These are phyloP conservation scores for Leishmania major DNA, from an alignment of 208 protist species.

Conservation along the genomic window DNA sequence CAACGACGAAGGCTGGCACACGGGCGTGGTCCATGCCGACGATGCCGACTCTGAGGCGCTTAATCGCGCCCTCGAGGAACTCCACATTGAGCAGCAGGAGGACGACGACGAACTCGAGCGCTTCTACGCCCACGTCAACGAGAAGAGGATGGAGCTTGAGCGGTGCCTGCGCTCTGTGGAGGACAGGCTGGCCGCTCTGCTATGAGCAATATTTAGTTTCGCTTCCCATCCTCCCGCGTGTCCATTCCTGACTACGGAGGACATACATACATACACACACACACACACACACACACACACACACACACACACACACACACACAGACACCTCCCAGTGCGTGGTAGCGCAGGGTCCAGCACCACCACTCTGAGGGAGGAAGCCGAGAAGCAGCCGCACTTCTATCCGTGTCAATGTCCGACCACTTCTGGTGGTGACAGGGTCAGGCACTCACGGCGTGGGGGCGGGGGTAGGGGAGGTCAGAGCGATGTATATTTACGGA, in stretches of 20 bases:
- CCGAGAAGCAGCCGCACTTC: neutral
- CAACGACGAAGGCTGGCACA: neutral
- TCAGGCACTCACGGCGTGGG: neutral
- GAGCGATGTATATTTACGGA: neutral
- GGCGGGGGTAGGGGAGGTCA: neutral
- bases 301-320: neutral
- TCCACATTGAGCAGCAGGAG: conserved; percentile 32
- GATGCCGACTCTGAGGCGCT: conserved; percentile 7
- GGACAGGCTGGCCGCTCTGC: conserved; percentile 16
- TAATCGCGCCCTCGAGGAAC: conserved; percentile 20
- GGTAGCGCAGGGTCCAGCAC: neutral
- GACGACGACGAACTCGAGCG: conserved; percentile 26
- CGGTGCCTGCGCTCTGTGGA: conserved; percentile 22
- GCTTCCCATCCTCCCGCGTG: neutral
- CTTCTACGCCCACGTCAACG: conserved; percentile 31
- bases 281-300: neutral
- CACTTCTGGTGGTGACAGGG: neutral
- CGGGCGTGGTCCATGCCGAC: neutral
- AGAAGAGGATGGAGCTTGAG: conserved; percentile 23
- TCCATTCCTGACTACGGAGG: neutral
- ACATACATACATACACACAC: neutral
- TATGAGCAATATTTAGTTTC: neutral
- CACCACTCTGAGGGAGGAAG: neutral
- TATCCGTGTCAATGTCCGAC: neutral
- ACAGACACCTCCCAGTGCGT: neutral